Base-by-base conservation (phyloP, 257 asterid genomes). In the Solanum chiquidenum region DNA sequence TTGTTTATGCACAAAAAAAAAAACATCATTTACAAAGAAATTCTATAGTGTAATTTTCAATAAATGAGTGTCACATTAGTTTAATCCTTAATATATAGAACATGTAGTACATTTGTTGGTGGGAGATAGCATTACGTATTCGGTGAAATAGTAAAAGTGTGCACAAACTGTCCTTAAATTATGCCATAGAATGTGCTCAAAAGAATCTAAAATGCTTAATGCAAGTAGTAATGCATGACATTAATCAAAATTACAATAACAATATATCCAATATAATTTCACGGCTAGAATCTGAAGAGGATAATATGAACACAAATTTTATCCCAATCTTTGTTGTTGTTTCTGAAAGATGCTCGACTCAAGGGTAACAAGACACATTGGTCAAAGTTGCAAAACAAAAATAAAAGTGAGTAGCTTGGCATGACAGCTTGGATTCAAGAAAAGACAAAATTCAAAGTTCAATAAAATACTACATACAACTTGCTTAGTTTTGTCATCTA, bases 161-260 rank as follows among this genome's bases (percentile, higher is more conserved):
- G 6, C 8, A 1, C 60, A 40, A n/a, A 76, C 60, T 76, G 16
- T 2, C 84, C 60, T 40, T n/a, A n/a, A 12, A 12, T 40, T 12
- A 38, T 40, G 84, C 60, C 7, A 0, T n/a, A n/a, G 23, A 13
- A 40, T n/a, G n/a, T 71, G 35, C 12, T 40, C 16, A 7, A 6
- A 38, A 76, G 60, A 76, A n/a, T 23, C 95, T 89, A 37, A 88
- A 64, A 42, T 91, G 90, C 91, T 90, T 85, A 18, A 20, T 83
- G 55, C 8, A 18, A 55, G 44, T 42, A 42, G 49, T 42, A 42
- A 10, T 42, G 12, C 23, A n/a, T 40, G 35, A 76, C 60, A 76
- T 40, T 64, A 23, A 37, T 84, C 46, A 60, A 60, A 84, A 2
- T 55, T 84, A 29, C 4, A 31, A 2, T 21, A 58, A 58, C 25